Evolutionary conservation across 2,329 filamentous ascomycete species (phyloP).

Genomic region (Penicillium sp.): DNA sequence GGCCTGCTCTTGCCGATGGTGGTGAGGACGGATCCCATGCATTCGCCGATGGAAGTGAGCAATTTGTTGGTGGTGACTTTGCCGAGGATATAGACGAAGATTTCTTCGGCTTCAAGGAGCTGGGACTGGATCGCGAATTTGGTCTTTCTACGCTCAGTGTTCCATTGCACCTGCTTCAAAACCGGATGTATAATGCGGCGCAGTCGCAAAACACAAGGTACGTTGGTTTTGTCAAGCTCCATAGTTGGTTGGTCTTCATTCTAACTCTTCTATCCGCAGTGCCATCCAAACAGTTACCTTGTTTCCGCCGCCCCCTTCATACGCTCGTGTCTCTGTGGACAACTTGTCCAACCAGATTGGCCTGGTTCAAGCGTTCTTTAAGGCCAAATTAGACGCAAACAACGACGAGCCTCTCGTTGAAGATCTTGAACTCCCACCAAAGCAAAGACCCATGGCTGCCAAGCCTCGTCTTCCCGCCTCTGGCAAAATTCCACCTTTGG

Average conservation of each 20-base stretch:
- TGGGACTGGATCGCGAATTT: conserved; percentile 88
- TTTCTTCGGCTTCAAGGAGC: conserved; percentile 96
- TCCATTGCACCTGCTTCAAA: conserved; percentile 88
- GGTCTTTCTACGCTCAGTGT: conserved; percentile 84
- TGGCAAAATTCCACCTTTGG: conserved; percentile 44
- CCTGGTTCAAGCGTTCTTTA: conserved; percentile 86
- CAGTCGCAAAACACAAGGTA: conserved; percentile 68
- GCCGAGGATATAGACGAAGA: conserved; percentile 97
- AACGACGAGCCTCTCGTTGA: conserved; percentile 79
- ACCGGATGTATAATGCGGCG: conserved; percentile 80
- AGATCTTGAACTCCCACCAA: conserved; percentile 89
- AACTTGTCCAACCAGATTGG: conserved; percentile 78
- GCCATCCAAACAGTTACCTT: conserved; percentile 53
- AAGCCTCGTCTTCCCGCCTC: conserved; percentile 47
- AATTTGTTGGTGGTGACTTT: conserved; percentile 95
- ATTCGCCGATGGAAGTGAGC: conserved; percentile 95
- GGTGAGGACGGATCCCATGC: conserved; percentile 81
- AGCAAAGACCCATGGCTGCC: conserved; percentile 63
- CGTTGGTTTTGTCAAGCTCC: conserved; percentile 20
- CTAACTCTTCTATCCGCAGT: conserved; percentile 17
- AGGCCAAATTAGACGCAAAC: conserved; percentile 81
- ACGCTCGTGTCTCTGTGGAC: conserved; percentile 75
- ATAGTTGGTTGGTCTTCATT: neutral
- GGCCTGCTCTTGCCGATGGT: conserved; percentile 78
- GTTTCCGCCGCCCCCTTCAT: conserved; percentile 63